These are phyloP conservation scores for Boletales sp. DNA, from an alignment of 768 basidiomycete species.

Conservation along the genomic window DNA sequence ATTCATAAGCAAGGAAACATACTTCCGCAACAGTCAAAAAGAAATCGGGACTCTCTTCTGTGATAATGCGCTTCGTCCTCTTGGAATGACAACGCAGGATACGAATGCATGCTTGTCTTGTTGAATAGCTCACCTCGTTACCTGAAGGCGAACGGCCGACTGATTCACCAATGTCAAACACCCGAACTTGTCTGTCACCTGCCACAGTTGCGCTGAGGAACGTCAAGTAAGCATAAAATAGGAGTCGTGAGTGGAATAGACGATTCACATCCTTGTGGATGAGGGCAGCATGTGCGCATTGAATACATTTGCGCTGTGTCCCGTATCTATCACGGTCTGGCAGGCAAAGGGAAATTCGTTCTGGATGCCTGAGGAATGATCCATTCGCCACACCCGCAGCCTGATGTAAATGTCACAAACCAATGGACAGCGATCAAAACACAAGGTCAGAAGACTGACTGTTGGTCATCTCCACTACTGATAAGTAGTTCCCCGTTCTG, in stretches of 20 bases:
- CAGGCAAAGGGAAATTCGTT: conserved; percentile 64
- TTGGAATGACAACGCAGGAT: conserved; percentile 65
- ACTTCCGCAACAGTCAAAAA: conserved; percentile 84
- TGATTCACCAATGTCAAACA: conserved; percentile 64
- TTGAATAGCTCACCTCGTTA: conserved; percentile 44
- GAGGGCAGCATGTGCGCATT: conserved; percentile 75
- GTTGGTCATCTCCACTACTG: conserved; percentile 72
- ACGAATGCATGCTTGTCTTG: conserved; percentile 46
- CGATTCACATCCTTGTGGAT: conserved; percentile 70
- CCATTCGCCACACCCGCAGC: conserved; percentile 77
- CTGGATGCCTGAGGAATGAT: conserved; percentile 33
- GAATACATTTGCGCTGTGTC: conserved; percentile 84
- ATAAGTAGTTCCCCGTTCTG: conserved; percentile 60
- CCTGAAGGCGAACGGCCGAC: conserved; percentile 36
- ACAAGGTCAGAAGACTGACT: conserved; percentile 36
- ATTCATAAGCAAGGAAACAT: conserved; percentile 1
- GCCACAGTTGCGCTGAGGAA: conserved; percentile 62
- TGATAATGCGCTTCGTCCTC: conserved; percentile 75
- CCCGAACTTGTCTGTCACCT: conserved; percentile 70
- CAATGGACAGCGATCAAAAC: neutral
- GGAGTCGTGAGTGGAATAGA: conserved; percentile 12
- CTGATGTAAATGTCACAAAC: conserved; percentile 31
- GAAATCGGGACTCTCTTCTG: conserved; percentile 72
- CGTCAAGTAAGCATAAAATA: conserved; percentile 6
- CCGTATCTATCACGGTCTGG: conserved; percentile 68